These are phyloP conservation scores for Pythium dissimile DNA, from an alignment of 352 stramenopile species.

Conservation along the genomic window DNA sequence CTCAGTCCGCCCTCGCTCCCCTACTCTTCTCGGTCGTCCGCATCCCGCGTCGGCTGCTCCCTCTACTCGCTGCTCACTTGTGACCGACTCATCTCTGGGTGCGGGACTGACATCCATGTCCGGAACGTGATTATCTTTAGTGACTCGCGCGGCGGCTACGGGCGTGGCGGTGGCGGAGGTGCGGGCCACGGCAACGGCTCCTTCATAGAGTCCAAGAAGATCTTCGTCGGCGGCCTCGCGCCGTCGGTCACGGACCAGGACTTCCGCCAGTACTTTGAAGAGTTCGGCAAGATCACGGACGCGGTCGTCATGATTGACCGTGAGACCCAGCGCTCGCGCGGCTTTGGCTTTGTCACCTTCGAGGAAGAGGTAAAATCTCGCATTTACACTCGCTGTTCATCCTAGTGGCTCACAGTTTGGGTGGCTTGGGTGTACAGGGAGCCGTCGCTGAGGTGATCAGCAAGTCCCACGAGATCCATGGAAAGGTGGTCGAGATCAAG, in stretches of 20 bases:
- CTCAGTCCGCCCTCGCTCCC: constrained; percentile 1
- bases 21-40: background rate
- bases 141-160: constrained; percentile 31
- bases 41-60: constrained; percentile 2
- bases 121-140: constrained; percentile 15
- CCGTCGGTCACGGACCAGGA: constrained; percentile 86
- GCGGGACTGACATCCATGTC: background rate
- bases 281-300: constrained; percentile 88
- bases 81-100: background rate
- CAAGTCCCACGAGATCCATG: constrained; percentile 88
- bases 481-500: constrained; percentile 90
- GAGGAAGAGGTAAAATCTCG: constrained; percentile 64
- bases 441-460: constrained; percentile 87
- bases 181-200: constrained; percentile 21
- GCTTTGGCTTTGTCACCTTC: constrained; percentile 93
- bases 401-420: background rate
- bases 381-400: background rate
- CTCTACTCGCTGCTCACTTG: too few species aligned
- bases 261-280: constrained; percentile 90
- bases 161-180: constrained; percentile 22
- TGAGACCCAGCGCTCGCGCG: constrained; percentile 86
- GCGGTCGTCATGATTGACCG: constrained; percentile 93
- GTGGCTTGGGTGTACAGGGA: constrained; percentile 27
- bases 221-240: constrained; percentile 90
- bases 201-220: constrained; percentile 86